These are phyloP conservation scores for Urtica urens DNA, from an alignment of 306 rosid species.

Conservation along the genomic window DNA sequence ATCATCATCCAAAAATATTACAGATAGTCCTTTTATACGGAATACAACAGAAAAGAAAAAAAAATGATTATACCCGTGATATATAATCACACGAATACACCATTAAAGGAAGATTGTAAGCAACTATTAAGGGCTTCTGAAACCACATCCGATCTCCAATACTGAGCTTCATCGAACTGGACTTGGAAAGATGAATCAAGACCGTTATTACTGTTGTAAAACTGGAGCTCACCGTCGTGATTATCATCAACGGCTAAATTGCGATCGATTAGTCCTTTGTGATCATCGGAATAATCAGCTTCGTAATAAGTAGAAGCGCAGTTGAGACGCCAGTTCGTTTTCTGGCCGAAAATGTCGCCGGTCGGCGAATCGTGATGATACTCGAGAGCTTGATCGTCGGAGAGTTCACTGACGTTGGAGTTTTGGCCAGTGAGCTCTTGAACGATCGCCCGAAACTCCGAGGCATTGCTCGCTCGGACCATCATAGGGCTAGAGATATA, in stretches of 20 bases:
- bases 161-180: neutral
- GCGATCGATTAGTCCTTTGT: neutral
- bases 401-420: neutral
- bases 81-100: conserved; percentile 6
- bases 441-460: conserved; percentile 43
- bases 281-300: neutral
- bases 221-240: neutral
- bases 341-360: neutral
- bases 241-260: neutral
- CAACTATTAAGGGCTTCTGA: neutral
- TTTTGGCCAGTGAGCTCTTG: conserved; percentile 37
- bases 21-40: too few species aligned
- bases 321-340: neutral
- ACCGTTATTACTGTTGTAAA: neutral
- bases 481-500: conserved; percentile 41
- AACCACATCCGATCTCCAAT: conserved; percentile 5
- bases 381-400: neutral
- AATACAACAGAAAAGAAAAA: neutral
- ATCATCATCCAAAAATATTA: too few species aligned
- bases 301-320: neutral
- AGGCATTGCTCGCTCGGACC: conserved; percentile 30
- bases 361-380: neutral
- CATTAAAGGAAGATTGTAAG: conserved; percentile 2
- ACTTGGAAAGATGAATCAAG: too few species aligned
- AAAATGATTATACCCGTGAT: neutral